These are phyloP conservation scores for Prosopis cineraria DNA, from an alignment of 306 rosid species.

Conservation along the genomic window DNA sequence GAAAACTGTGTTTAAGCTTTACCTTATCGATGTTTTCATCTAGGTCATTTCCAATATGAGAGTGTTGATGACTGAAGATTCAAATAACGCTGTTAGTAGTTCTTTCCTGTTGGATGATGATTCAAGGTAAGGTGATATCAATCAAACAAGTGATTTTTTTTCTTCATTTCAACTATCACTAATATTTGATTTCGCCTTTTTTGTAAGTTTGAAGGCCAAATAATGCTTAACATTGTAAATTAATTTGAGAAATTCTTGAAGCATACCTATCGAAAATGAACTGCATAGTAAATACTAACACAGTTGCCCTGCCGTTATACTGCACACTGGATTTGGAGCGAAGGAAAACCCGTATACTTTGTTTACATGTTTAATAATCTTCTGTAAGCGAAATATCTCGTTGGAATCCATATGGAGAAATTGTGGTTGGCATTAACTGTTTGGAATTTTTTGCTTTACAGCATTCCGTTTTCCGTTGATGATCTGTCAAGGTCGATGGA, in stretches of 20 bases:
- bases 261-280: slow-evolving; percentile 8
- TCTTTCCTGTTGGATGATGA: slow-evolving; percentile 69
- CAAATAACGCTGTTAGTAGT: slow-evolving; percentile 63
- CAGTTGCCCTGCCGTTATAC: background rate
- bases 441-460: slow-evolving; percentile 38
- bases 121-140: slow-evolving; percentile 49
- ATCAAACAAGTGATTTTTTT: slow-evolving; percentile 5
- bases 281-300: background rate
- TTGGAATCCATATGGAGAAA: slow-evolving; percentile 14
- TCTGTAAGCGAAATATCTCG: slow-evolving; percentile 12
- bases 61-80: slow-evolving; percentile 69
- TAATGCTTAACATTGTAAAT: slow-evolving; percentile 3
- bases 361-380: background rate
- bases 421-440: slow-evolving; percentile 31
- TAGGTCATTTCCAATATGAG: slow-evolving; percentile 66
- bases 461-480: slow-evolving; percentile 65
- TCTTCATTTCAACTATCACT: background rate
- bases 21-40: slow-evolving; percentile 30
- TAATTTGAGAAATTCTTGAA: background rate
- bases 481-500: slow-evolving; percentile 59
- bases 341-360: background rate
- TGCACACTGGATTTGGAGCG: background rate
- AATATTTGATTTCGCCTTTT: background rate
- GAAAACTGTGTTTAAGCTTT: slow-evolving; percentile 27
- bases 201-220: background rate